These are phyloP conservation scores for Teratosphaeria epicoccoides DNA, from an alignment of 2,329 filamentous ascomycete genomes.

Conservation along the genomic window DNA sequence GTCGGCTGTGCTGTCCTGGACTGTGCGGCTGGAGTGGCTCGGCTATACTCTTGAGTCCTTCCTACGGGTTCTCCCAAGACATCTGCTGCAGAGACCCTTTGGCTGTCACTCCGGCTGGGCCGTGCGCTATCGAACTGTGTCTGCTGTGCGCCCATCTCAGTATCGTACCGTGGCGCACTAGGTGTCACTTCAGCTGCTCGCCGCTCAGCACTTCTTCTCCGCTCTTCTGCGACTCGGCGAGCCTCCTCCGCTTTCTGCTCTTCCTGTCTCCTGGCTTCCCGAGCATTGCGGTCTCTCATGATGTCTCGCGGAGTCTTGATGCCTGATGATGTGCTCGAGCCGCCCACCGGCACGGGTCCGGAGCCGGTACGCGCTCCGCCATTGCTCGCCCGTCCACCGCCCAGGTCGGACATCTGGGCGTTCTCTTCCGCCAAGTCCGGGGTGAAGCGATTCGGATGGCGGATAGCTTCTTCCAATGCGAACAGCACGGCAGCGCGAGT, in stretches of 20 bases:
- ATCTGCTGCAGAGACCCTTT: constrained; percentile 23
- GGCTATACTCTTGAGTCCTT: constrained; percentile 14
- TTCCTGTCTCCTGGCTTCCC: constrained; percentile 59
- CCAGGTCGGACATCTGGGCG: constrained; percentile 82
- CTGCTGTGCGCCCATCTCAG: constrained; percentile 15
- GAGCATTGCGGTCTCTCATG: constrained; percentile 73
- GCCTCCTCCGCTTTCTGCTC: constrained; percentile 41
- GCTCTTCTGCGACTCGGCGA: constrained; percentile 39
- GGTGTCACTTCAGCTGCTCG: constrained; percentile 36
- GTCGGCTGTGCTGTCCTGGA: constrained; percentile 15
- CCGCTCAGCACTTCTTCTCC: constrained; percentile 47
- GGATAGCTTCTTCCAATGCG: constrained; percentile 80
- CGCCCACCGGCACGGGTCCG: constrained; percentile 43
- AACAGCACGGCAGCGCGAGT: constrained; percentile 87
- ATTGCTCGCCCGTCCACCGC: constrained; percentile 48
- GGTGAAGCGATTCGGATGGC: constrained; percentile 72
- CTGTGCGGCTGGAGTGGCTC: constrained; percentile 13
- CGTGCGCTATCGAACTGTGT: constrained; percentile 14
- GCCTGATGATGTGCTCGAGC: constrained; percentile 41
- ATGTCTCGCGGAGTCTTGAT: constrained; percentile 82
- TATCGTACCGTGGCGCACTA: constrained; percentile 17
- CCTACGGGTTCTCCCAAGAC: constrained; percentile 24
- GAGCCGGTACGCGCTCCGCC: constrained; percentile 41
- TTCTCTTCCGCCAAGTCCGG: constrained; percentile 77
- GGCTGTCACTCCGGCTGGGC: constrained; percentile 13